Conservation (phyloP, 202 grass and related monocot genomes). For the Carex sylvatica region DNA sequence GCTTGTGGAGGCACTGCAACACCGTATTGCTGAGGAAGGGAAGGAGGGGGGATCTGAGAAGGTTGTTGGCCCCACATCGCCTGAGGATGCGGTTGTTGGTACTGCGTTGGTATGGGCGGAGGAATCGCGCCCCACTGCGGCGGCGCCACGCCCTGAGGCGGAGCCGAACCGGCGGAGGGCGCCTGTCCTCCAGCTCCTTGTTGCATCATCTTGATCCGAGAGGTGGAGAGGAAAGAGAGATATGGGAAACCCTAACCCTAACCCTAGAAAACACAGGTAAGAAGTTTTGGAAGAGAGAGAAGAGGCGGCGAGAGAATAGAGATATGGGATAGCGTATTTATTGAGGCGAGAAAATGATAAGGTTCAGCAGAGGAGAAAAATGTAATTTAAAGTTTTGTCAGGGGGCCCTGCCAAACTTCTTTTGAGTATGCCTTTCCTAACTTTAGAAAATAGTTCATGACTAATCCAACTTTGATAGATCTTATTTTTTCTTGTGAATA, state of each 20-base stretch:
- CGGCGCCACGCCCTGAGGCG: constrained; percentile 37
- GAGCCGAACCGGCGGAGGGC: constrained; percentile 34
- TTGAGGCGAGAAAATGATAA: background rate
- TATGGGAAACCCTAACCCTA: constrained; percentile 37
- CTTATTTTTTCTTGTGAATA: background rate
- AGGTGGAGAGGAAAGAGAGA: background rate
- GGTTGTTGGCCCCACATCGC: constrained; percentile 79
- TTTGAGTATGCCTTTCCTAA: background rate
- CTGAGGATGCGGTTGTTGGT: constrained; percentile 42
- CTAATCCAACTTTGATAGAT: background rate
- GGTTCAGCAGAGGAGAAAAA: background rate
- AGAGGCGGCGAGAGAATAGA: constrained; percentile 26
- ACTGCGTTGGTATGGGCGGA: constrained; percentile 55
- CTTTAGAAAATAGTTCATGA: background rate
- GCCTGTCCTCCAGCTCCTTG: constrained; percentile 54
- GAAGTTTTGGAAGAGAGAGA: background rate
- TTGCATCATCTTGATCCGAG: constrained; percentile 54
- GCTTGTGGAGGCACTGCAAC: constrained; percentile 29
- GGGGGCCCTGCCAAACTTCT: background rate
- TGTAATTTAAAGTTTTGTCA: background rate
- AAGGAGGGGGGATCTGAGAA: constrained; percentile 35
- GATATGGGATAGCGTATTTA: constrained; percentile 33
- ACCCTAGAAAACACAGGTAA: constrained; percentile 41
- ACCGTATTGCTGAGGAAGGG: constrained; percentile 46
- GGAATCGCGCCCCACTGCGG: constrained; percentile 81